A percentile compares a stretch with the other conserved stretches of the same genome.
Evolutionary conservation across 306 rosid species (phyloP).

Genomic region (Quillaja saponaria): DNA sequence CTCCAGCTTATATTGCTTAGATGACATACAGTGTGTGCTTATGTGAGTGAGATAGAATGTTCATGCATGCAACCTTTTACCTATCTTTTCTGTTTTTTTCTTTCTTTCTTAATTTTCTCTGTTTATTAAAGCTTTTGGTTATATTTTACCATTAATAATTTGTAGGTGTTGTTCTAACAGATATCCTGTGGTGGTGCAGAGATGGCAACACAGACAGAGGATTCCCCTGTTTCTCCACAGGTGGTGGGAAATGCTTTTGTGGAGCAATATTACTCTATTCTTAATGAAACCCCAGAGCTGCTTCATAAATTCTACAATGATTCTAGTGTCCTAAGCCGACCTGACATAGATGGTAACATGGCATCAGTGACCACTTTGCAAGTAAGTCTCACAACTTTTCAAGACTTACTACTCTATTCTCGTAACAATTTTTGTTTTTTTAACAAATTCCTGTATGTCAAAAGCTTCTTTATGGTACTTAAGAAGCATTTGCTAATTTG

Average conservation of each 20-base stretch:
- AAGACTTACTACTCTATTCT: background rate
- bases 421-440: background rate
- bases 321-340: slow-evolving; percentile 56
- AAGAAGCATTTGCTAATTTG: background rate
- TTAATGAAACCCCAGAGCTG: slow-evolving; percentile 35
- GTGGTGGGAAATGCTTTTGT: slow-evolving; percentile 61
- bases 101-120: background rate
- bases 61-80: no score
- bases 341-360: slow-evolving; percentile 53
- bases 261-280: slow-evolving; percentile 46
- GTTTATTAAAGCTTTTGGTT: background rate
- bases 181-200: slow-evolving; percentile 28
- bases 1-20: no score
- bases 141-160: background rate
- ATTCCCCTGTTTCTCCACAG: slow-evolving; percentile 25
- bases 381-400: slow-evolving; percentile 33
- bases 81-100: background rate
- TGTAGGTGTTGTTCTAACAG: background rate
- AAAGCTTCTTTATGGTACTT: no score
- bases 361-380: slow-evolving; percentile 36
- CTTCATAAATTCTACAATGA: slow-evolving; percentile 53
- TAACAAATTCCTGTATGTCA: no score
- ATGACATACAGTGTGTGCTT: no score
- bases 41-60: no score
- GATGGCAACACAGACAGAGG: slow-evolving; percentile 42